These are phyloP conservation scores for Pichia ethanolica DNA, from an alignment of 805 yeast genomes.

Conservation along the genomic window DNA sequence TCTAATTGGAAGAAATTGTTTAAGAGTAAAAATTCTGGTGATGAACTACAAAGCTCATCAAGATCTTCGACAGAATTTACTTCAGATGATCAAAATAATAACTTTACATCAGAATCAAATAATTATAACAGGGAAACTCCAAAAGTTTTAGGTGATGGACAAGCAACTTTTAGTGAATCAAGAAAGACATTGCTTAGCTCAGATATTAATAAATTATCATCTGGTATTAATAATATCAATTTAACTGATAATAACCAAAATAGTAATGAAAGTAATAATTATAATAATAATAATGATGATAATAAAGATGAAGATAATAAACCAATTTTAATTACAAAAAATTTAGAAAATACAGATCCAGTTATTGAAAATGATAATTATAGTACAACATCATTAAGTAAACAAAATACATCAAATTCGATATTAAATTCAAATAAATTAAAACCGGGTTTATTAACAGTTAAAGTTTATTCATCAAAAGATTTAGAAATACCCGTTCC, in stretches of 20 bases:
- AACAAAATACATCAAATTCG: not conserved
- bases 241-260: not conserved
- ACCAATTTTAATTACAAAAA: conserved; percentile 20
- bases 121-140: not conserved
- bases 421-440: conserved; percentile 7
- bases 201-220: not conserved
- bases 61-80: not conserved
- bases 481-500: conserved; percentile 65
- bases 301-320: not conserved
- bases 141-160: conserved; percentile 17
- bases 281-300: not conserved
- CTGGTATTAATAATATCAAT: conserved; percentile 2
- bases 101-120: not conserved
- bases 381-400: not conserved
- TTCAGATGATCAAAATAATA: not conserved
- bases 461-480: conserved; percentile 66
- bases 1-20: conserved; percentile 28
- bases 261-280: not conserved
- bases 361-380: conserved; percentile 21
- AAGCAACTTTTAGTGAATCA: conserved; percentile 5
- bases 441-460: conserved; percentile 67
- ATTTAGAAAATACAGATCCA: conserved; percentile 28
- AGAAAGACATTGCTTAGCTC: conserved; percentile 5
- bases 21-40: conserved; percentile 16
- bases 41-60: conserved; percentile 9